Evolutionary conservation across 2,329 filamentous ascomycete species (phyloP).

Genomic region (Pseudomassariella vexata): DNA sequence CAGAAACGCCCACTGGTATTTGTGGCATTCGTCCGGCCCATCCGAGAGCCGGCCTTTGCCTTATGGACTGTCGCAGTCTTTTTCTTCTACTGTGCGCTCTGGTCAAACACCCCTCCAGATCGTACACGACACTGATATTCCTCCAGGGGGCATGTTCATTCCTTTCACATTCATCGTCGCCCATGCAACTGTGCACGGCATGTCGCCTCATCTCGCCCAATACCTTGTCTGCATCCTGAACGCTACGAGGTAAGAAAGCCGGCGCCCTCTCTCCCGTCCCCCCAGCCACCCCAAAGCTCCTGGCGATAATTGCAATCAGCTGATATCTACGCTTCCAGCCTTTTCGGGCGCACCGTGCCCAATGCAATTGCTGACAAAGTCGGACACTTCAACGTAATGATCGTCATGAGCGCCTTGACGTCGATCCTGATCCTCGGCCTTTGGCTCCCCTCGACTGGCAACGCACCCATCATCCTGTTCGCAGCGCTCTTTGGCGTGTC

Average conservation of each 20-base stretch:
- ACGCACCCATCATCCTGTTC: conserved; percentile 21
- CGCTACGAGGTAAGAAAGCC: conserved; percentile 27
- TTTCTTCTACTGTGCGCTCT: too few relatives aligned
- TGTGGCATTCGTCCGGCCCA: neutral
- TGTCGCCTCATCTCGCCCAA: conserved; percentile 37
- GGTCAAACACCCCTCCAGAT: too few relatives aligned
- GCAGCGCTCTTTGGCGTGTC: conserved; percentile 28
- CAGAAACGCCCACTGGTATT: too few relatives aligned
- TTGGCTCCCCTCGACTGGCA: conserved; percentile 25
- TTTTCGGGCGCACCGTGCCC: conserved; percentile 17
- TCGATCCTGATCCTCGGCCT: conserved; percentile 27
- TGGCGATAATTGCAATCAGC: neutral
- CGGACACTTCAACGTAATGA: conserved; percentile 25
- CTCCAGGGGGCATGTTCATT: conserved; percentile 47
- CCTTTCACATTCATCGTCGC: conserved; percentile 45
- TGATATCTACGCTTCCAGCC: conserved; percentile 5
- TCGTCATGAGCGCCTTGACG: conserved; percentile 36
- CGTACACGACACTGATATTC: too few relatives aligned
- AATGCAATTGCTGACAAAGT: conserved; percentile 17
- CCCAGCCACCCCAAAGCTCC: too few relatives aligned
- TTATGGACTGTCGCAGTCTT: too few relatives aligned
- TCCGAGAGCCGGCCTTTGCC: too few relatives aligned
- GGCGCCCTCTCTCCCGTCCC: too few relatives aligned
- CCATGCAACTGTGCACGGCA: conserved; percentile 39
- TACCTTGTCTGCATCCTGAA: conserved; percentile 52